Evolutionary conservation across 371 early-diverging fungal species (phyloP).

Genomic region (Synchytrium microbalum): DNA sequence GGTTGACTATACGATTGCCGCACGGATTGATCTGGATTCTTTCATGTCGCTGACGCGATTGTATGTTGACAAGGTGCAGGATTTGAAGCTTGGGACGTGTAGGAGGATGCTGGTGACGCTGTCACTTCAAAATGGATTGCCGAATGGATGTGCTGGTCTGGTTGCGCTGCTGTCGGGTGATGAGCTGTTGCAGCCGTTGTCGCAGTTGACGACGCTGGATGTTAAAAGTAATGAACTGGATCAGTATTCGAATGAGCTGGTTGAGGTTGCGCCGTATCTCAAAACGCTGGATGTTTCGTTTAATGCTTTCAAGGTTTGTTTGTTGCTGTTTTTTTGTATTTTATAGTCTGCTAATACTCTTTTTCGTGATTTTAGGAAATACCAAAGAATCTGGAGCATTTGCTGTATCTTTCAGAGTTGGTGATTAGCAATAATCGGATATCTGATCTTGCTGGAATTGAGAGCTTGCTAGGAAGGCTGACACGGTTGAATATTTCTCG

Average conservation of each 20-base stretch:
- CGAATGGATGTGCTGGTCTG: not conserved
- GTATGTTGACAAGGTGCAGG: not conserved
- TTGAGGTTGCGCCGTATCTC: not conserved
- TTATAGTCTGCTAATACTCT: not conserved
- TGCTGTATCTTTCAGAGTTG: not conserved
- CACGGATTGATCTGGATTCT: not conserved
- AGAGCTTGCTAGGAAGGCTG: not conserved
- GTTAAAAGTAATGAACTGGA: not conserved
- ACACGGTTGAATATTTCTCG: constrained; percentile 2
- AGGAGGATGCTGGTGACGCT: not conserved
- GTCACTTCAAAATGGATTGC: not conserved
- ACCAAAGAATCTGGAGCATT: not conserved
- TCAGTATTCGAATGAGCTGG: not conserved
- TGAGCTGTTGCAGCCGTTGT: not conserved
- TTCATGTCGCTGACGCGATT: not conserved
- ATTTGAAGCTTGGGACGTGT: too few species aligned
- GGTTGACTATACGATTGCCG: not conserved
- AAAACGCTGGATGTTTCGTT: not conserved
- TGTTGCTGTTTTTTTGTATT: not conserved
- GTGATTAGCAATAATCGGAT: not conserved
- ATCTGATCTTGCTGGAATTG: not conserved
- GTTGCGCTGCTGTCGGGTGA: not conserved
- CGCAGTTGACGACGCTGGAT: not conserved
- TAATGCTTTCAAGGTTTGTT: not conserved
- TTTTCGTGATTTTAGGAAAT: not conserved